phyloP scores from a whole-genome alignment of 305 asterid species.

The Ajuga reptans region DNA sequence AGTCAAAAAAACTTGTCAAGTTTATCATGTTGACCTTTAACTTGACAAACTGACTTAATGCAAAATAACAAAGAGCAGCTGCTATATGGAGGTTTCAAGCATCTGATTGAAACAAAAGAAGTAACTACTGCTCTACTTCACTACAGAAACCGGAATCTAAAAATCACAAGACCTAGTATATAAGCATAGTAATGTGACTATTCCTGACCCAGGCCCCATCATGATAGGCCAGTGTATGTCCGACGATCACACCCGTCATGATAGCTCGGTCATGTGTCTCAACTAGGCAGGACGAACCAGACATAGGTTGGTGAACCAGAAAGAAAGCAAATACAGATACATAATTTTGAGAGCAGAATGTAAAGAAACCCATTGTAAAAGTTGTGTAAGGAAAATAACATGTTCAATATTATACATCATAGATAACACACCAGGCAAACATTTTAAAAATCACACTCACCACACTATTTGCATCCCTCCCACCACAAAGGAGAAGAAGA shows the following conservation, averaged over 20 bases:
- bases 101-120: slow-evolving; percentile 1
- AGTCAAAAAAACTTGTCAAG: background rate
- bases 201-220: too few relatives aligned
- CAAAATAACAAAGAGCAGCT: background rate
- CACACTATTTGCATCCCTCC: slow-evolving; percentile 99
- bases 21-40: slow-evolving; percentile 8
- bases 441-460: slow-evolving; percentile 38
- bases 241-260: too few relatives aligned
- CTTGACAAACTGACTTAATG: background rate
- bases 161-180: background rate
- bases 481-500: slow-evolving; percentile 98
- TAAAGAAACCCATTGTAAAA: background rate
- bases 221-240: too few relatives aligned
- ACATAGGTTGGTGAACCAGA: background rate
- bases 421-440: background rate
- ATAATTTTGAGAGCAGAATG: background rate
- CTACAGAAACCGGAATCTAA: background rate
- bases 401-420: background rate
- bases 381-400: background rate
- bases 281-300: too few relatives aligned
- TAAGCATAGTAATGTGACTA: background rate
- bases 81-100: background rate
- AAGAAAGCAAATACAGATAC: background rate
- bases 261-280: too few relatives aligned
- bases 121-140: background rate